phyloP scores from a whole-genome alignment of 2,329 filamentous ascomycete species.

The Coniella vitis region DNA sequence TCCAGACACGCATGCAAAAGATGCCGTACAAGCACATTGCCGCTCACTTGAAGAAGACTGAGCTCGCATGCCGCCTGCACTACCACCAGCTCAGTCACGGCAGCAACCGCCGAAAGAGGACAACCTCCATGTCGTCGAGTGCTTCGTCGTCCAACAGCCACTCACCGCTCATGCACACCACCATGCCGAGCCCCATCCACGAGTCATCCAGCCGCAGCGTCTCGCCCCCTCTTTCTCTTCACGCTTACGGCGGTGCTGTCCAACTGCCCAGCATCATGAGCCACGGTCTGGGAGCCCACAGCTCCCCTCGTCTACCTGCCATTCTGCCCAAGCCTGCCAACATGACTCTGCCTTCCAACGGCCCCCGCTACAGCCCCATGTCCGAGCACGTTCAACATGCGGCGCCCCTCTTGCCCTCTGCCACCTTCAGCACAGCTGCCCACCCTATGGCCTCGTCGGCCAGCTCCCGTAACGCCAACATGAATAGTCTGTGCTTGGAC shows the following conservation, averaged over 20 bases:
- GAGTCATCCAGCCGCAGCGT: conserved; percentile 42
- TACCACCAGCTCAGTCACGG: conserved; percentile 82
- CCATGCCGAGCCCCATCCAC: conserved; percentile 43
- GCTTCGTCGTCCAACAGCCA: conserved; percentile 49
- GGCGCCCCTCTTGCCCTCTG: conserved; percentile 37
- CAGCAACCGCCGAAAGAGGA: conserved; percentile 72
- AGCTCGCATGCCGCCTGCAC: conserved; percentile 79
- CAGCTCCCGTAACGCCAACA: conserved; percentile 28
- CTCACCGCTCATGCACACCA: conserved; percentile 42
- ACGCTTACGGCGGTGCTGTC: conserved; percentile 34
- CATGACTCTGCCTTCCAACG: conserved; percentile 37
- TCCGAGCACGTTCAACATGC: conserved; percentile 37
- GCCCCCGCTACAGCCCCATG: conserved; percentile 30
- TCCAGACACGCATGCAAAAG: conserved; percentile 78
- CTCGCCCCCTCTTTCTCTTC: conserved; percentile 39
- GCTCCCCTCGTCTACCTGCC: conserved; percentile 46
- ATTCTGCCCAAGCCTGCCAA: conserved; percentile 60
- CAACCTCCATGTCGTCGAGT: conserved; percentile 60
- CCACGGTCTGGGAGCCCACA: conserved; percentile 29
- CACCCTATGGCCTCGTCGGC: conserved; percentile 24
- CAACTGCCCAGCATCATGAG: conserved; percentile 48
- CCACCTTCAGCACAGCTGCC: conserved; percentile 27
- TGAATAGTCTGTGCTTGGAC: conserved; percentile 49
- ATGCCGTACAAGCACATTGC: conserved; percentile 91
- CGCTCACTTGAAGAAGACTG: conserved; percentile 77